A percentile compares a stretch with the other conserved stretches of the same genome.
phyloP scores from a whole-genome alignment of 805 yeast species.

The Nakazawaea wyomingensis region DNA sequence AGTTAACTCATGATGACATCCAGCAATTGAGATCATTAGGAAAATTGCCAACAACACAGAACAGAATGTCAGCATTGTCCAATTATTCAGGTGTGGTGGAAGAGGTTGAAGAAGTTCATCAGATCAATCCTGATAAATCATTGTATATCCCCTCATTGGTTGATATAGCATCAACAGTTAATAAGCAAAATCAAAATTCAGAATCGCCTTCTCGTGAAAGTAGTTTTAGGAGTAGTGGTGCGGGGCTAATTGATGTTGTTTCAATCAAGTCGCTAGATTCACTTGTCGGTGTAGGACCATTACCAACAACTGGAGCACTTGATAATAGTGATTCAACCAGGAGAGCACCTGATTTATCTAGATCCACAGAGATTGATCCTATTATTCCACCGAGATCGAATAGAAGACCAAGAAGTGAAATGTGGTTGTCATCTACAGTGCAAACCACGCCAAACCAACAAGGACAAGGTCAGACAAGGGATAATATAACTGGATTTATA shows the following conservation, averaged over 20 bases:
- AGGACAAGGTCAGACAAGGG: too few species aligned
- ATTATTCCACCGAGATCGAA: constrained; percentile 27
- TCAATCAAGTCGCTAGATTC: constrained; percentile 18
- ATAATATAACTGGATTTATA: too few species aligned
- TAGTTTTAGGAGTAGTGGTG: not conserved
- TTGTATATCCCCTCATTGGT: constrained; percentile 12
- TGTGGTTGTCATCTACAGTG: not conserved
- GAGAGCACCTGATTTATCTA: constrained; percentile 23
- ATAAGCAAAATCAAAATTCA: constrained; percentile 16
- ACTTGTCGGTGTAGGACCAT: constrained; percentile 8
- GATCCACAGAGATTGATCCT: constrained; percentile 20
- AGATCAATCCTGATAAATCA: constrained; percentile 24
- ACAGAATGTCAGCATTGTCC: constrained; percentile 26
- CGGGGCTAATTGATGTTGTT: constrained; percentile 16
- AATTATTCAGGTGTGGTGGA: constrained; percentile 34
- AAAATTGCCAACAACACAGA: not conserved
- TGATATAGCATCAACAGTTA: constrained; percentile 10
- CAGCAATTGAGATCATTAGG: constrained; percentile 5
- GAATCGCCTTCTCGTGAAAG: not conserved
- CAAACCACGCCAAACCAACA: too few species aligned
- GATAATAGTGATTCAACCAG: not conserved
- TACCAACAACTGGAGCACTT: constrained; percentile 17
- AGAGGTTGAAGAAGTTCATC: constrained; percentile 29
- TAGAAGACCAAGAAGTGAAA: constrained; percentile 20
- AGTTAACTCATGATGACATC: constrained; percentile 7